These are phyloP conservation scores for Ciborinia camelliae DNA, from an alignment of 2,329 filamentous ascomycete genomes.

Conservation along the genomic window DNA sequence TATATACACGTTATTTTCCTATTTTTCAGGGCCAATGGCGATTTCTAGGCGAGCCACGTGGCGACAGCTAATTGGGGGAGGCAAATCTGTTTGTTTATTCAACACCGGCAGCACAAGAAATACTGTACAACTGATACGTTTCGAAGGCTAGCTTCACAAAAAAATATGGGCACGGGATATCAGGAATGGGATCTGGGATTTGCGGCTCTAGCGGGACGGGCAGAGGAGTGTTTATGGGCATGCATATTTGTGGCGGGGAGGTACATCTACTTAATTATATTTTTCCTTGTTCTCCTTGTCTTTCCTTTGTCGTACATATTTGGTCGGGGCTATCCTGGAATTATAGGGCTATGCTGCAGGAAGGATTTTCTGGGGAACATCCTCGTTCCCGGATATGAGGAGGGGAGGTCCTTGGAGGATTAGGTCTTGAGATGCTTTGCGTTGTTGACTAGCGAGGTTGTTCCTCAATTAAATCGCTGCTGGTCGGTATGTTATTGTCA, in stretches of 20 bases:
- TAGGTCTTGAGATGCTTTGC: background rate
- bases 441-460: background rate
- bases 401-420: constrained; percentile 3
- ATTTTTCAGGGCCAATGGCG: background rate
- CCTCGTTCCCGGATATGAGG: constrained; percentile 3
- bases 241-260: constrained; percentile 11
- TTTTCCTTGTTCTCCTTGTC: background rate
- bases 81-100: constrained; percentile 4
- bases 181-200: constrained; percentile 6
- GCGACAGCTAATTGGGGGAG: constrained; percentile 7
- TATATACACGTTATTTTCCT: constrained; percentile 13
- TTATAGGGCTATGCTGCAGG: background rate
- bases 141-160: background rate
- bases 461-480: background rate
- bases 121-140: constrained; percentile 4
- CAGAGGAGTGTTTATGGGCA: constrained; percentile 1
- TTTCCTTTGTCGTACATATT: constrained; percentile 12
- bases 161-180: constrained; percentile 7
- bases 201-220: constrained; percentile 2
- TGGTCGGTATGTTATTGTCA: background rate
- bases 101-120: background rate
- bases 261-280: constrained; percentile 10
- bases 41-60: constrained; percentile 9
- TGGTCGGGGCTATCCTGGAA: constrained; percentile 5
- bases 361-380: constrained; percentile 12